These are phyloP conservation scores for Metschnikowia lochheadii DNA, from an alignment of 805 yeast genomes.

Conservation along the genomic window DNA sequence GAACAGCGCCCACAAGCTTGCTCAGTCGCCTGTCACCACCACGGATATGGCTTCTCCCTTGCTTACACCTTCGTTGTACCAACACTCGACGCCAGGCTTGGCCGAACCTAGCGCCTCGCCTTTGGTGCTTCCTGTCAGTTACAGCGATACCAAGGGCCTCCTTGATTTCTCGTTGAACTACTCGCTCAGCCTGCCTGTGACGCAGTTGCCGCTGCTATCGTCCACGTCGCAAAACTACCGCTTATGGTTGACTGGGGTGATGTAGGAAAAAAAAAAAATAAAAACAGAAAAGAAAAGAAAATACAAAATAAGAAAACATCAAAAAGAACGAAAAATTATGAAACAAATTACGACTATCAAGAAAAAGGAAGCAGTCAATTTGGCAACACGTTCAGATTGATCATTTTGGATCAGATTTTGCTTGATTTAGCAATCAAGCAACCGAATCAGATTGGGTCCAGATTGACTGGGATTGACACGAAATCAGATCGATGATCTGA, in stretches of 20 bases:
- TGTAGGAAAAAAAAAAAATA: conserved; percentile 2
- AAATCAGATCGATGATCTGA: no score
- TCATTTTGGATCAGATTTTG: no score
- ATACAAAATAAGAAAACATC: not conserved
- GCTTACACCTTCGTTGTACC: conserved; percentile 34
- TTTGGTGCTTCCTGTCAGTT: conserved; percentile 20
- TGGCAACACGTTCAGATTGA: not conserved
- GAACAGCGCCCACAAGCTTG: conserved; percentile 16
- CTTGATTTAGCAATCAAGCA: no score
- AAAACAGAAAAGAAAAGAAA: not conserved
- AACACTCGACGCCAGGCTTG: conserved; percentile 16
- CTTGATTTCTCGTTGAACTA: conserved; percentile 34
- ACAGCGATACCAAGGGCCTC: conserved; percentile 18
- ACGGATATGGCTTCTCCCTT: conserved; percentile 34
- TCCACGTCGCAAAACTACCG: conserved; percentile 38
- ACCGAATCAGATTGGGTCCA: no score
- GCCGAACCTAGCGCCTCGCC: conserved; percentile 21
- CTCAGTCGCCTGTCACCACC: conserved; percentile 15
- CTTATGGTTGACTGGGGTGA: conserved; percentile 34
- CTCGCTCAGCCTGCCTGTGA: conserved; percentile 20
- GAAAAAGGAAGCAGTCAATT: not conserved
- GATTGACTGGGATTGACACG: no score
- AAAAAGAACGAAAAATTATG: not conserved
- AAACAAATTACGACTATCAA: not conserved
- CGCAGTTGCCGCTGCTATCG: conserved; percentile 11